Evolutionary conservation across 148 eudicot genomes (phyloP).

Genomic region (Oxyria digyna): DNA sequence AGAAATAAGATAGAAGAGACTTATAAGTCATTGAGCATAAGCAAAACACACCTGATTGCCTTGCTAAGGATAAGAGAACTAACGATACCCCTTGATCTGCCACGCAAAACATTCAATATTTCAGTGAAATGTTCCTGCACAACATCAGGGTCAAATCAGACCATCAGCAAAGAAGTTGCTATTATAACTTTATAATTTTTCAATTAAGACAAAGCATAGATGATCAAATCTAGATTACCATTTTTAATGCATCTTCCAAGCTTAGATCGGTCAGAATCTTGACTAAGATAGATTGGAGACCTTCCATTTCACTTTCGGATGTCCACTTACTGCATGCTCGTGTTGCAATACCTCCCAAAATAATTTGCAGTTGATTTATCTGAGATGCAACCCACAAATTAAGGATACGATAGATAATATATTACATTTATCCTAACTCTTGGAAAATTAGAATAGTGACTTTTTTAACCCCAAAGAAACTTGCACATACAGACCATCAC

Average conservation of each 20-base stretch:
- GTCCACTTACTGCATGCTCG: constrained; percentile 33
- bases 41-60: constrained; percentile 37
- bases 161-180: neutral
- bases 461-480: no score
- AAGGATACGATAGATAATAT: neutral
- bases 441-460: neutral
- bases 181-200: neutral
- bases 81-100: constrained; percentile 43
- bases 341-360: constrained; percentile 42
- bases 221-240: constrained; percentile 23
- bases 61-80: constrained; percentile 43
- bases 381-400: constrained; percentile 16
- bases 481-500: no score
- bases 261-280: constrained; percentile 43
- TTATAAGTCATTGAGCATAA: neutral
- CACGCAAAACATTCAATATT: constrained; percentile 50
- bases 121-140: constrained; percentile 46
- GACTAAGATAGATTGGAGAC: constrained; percentile 47
- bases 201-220: neutral
- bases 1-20: neutral
- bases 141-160: neutral
- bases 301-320: constrained; percentile 33
- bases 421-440: neutral
- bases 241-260: constrained; percentile 38
- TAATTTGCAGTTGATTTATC: constrained; percentile 29